These are phyloP conservation scores for Sugiyamaella lignohabitans DNA, from an alignment of 805 yeast genomes.

Conservation along the genomic window DNA sequence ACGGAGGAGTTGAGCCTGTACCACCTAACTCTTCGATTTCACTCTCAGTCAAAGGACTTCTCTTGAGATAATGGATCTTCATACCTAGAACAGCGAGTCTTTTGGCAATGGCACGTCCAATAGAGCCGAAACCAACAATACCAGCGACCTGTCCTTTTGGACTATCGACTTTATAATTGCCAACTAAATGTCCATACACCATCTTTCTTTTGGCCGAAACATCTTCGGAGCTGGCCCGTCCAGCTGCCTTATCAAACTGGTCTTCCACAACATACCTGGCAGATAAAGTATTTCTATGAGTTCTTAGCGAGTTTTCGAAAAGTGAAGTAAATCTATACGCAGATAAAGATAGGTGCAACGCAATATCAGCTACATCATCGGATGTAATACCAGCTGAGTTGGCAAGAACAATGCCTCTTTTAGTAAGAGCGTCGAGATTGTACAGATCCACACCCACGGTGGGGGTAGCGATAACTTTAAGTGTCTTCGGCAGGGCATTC, in stretches of 20 bases:
- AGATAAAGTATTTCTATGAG: constrained; percentile 38
- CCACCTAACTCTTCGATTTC: constrained; percentile 35
- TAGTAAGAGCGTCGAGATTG: constrained; percentile 39
- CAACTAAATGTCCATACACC: constrained; percentile 30
- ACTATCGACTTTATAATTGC: constrained; percentile 41
- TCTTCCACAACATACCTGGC: constrained; percentile 34
- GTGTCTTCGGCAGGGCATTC: constrained; percentile 40
- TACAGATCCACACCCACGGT: constrained; percentile 57
- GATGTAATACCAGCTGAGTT: constrained; percentile 50
- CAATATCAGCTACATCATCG: constrained; percentile 68
- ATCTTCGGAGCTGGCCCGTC: constrained; percentile 2
- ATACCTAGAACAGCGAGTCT: constrained; percentile 56
- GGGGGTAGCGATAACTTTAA: constrained; percentile 47
- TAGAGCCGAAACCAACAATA: constrained; percentile 69
- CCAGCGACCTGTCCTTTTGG: constrained; percentile 56
- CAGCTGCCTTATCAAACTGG: constrained; percentile 14
- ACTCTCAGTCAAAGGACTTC: constrained; percentile 39
- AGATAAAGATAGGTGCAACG: constrained; percentile 49
- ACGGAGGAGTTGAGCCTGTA: constrained; percentile 22
- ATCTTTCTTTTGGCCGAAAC: neutral
- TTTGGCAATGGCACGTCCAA: constrained; percentile 59
- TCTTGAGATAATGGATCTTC: constrained; percentile 56
- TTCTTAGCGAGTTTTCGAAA: constrained; percentile 40
- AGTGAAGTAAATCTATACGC: constrained; percentile 52
- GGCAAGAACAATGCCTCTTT: constrained; percentile 46